Percentiles rank a stretch among this genome's conserved stretches.
Evolutionary conservation across 2,329 filamentous ascomycete genomes (phyloP).

Genomic region (Penicillium verrucosum): DNA sequence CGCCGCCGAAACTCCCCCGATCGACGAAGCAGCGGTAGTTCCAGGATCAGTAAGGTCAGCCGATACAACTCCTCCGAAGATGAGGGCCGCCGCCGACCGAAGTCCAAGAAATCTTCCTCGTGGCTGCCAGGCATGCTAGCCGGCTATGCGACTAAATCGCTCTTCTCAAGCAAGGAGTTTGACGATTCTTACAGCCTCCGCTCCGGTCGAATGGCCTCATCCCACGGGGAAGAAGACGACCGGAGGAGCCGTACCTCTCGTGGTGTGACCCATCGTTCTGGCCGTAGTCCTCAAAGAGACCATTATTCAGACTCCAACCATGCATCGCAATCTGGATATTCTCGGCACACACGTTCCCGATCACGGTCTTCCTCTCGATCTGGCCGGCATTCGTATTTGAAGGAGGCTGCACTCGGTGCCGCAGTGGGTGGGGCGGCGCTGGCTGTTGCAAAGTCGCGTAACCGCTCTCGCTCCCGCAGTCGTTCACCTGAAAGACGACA

Average conservation of each 20-base stretch:
- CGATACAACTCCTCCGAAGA: slow-evolving; percentile 56
- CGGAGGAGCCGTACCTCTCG: slow-evolving; percentile 46
- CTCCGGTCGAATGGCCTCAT: slow-evolving; percentile 45
- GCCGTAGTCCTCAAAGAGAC: slow-evolving; percentile 35
- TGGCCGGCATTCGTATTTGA: slow-evolving; percentile 27
- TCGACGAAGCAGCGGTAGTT: slow-evolving; percentile 36
- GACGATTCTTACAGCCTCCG: slow-evolving; percentile 60
- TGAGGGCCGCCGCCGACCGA: slow-evolving; percentile 46
- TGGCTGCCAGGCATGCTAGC: slow-evolving; percentile 55
- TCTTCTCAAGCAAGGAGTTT: slow-evolving; percentile 55
- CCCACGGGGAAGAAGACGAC: slow-evolving; percentile 30
- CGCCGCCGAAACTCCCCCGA: slow-evolving; percentile 46
- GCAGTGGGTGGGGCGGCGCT: slow-evolving; percentile 31
- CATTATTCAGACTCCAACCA: slow-evolving; percentile 29
- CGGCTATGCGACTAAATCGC: slow-evolving; percentile 54
- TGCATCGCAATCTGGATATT: slow-evolving; percentile 17
- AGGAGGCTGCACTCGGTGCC: slow-evolving; percentile 39
- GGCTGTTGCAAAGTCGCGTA: slow-evolving; percentile 25
- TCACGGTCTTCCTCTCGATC: slow-evolving; percentile 41
- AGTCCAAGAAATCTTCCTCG: slow-evolving; percentile 43
- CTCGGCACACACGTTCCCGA: slow-evolving; percentile 40
- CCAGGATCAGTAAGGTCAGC: slow-evolving; percentile 57
- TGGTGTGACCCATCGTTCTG: slow-evolving; percentile 35
- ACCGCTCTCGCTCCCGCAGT: slow-evolving; percentile 32
- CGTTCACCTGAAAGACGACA: slow-evolving; percentile 35